A percentile compares a stretch with the other conserved stretches of the same genome.
phyloP scores from a whole-genome alignment of 2,329 filamentous ascomycete species.

The Elsinoe ampelina region DNA sequence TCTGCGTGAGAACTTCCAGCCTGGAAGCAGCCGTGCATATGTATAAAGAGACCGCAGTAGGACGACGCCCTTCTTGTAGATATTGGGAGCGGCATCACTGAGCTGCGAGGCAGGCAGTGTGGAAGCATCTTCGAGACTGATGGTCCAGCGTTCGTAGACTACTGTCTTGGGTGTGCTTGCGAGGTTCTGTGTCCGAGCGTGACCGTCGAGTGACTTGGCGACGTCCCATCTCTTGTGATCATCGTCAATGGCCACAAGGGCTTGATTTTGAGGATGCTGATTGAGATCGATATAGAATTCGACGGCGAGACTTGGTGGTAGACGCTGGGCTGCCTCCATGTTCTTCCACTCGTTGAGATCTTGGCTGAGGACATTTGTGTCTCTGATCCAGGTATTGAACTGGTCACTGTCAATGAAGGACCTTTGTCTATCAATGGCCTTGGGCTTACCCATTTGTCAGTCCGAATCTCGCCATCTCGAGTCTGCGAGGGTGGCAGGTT shows the following conservation, averaged over 20 bases:
- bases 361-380: constrained; percentile 78
- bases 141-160: constrained; percentile 80
- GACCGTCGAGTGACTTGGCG: constrained; percentile 60
- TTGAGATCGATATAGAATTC: constrained; percentile 65
- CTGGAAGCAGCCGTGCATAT: constrained; percentile 70
- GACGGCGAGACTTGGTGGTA: constrained; percentile 75
- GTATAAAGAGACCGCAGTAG: constrained; percentile 84
- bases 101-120: constrained; percentile 47
- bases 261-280: constrained; percentile 71
- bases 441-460: constrained; percentile 71
- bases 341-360: constrained; percentile 74
- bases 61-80: constrained; percentile 96
- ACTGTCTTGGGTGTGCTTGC: constrained; percentile 54
- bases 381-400: constrained; percentile 93
- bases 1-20: constrained; percentile 74
- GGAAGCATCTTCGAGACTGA: constrained; percentile 62
- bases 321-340: constrained; percentile 65
- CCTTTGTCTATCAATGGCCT: background rate
- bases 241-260: constrained; percentile 78
- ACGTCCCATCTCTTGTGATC: constrained; percentile 90
- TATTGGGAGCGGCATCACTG: constrained; percentile 60
- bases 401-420: constrained; percentile 31
- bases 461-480: constrained; percentile 53
- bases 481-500: constrained; percentile 52
- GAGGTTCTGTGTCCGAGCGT: constrained; percentile 35